These are phyloP conservation scores for Vicia sativa DNA, from an alignment of 306 rosid species.

Conservation along the genomic window DNA sequence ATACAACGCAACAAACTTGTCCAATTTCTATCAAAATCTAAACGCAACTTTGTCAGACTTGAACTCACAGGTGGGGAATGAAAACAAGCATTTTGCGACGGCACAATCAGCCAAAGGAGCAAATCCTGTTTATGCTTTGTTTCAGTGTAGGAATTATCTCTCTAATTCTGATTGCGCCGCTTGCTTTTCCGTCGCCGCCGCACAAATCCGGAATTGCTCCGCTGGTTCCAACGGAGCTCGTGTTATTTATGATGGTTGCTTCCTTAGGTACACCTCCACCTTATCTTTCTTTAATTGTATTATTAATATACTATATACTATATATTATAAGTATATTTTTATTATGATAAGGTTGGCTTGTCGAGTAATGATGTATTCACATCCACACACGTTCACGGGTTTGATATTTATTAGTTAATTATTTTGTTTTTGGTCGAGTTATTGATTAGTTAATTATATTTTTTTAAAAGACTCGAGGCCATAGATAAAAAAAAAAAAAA, in stretches of 20 bases:
- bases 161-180: slow-evolving; percentile 53
- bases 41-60: slow-evolving; percentile 52
- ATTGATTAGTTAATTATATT: too few species aligned
- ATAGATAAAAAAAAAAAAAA: too few species aligned
- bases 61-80: slow-evolving; percentile 34
- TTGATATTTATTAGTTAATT: too few species aligned
- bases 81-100: slow-evolving; percentile 50
- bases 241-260: slow-evolving; percentile 74
- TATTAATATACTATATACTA: too few species aligned
- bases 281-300: not conserved
- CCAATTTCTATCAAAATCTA: slow-evolving; percentile 51
- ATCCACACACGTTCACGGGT: not conserved
- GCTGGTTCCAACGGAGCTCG: slow-evolving; percentile 76
- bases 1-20: slow-evolving; percentile 55
- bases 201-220: slow-evolving; percentile 64
- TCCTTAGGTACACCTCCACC: slow-evolving; percentile 57
- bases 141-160: slow-evolving; percentile 67
- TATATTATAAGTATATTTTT: not conserved
- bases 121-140: slow-evolving; percentile 56
- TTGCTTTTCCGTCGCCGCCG: slow-evolving; percentile 49
- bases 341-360: not conserved
- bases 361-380: not conserved
- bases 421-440: too few species aligned
- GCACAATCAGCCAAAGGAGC: slow-evolving; percentile 45
- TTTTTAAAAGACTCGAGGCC: too few species aligned